Percentiles rank a stretch among this genome's conserved stretches.
Conservation (phyloP, 176 grass and related monocot genomes). For the Zizania latifolia region DNA sequence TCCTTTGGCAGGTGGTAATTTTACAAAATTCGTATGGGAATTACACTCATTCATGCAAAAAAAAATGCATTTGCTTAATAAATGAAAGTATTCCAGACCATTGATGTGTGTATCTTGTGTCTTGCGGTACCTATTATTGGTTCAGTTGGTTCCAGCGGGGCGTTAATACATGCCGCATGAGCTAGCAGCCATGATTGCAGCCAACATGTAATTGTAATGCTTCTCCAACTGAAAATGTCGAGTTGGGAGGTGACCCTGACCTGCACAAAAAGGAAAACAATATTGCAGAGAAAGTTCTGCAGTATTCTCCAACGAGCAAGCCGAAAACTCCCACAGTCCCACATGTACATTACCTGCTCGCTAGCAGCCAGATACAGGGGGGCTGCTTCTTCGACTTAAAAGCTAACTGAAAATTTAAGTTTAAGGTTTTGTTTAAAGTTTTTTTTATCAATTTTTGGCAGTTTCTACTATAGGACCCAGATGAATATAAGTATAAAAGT, state of each 20-base stretch:
- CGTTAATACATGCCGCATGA: constrained; percentile 15
- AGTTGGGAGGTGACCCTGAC: constrained; percentile 6
- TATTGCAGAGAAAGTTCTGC: not conserved
- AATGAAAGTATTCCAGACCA: not conserved
- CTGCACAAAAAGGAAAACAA: not conserved
- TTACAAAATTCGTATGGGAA: not conserved
- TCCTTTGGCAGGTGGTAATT: not conserved
- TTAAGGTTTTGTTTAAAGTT: too few species aligned
- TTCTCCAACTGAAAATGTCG: constrained; percentile 29
- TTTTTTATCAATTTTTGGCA: too few species aligned
- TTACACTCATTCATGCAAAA: not conserved
- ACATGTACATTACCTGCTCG: constrained; percentile 18
- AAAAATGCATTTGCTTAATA: not conserved
- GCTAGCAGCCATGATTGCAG: constrained; percentile 35
- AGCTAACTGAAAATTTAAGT: too few species aligned
- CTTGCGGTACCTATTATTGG: not conserved
- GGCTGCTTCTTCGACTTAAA: too few species aligned
- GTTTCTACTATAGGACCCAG: too few species aligned
- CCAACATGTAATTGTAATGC: constrained; percentile 33
- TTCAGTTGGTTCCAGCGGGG: constrained; percentile 25
- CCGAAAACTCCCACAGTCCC: constrained; percentile 7
- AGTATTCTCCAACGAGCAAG: constrained; percentile 10
- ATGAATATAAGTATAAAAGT: too few species aligned
- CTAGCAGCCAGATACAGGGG: constrained; percentile 1
- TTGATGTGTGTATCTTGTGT: not conserved